Conservation (phyloP, 768 basidiomycete species). For the Boletus reticulatus region DNA sequence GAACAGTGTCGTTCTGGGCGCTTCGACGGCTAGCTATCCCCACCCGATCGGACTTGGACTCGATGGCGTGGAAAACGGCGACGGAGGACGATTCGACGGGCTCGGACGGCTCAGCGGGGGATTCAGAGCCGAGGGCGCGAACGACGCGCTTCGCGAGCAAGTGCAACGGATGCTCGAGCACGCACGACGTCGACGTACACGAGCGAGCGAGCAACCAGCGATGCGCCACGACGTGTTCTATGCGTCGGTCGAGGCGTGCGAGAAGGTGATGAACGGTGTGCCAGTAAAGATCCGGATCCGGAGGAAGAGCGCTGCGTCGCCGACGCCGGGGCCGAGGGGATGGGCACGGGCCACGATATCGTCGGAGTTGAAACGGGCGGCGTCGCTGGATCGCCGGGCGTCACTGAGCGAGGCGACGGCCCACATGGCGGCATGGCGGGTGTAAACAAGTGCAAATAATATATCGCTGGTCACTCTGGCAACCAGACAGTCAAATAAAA, state of each 20-base stretch:
- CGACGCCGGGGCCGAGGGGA: conserved; percentile 13
- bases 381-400: conserved; percentile 25
- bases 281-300: conserved; percentile 14
- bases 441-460: conserved; percentile 22
- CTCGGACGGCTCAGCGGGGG: conserved; percentile 29
- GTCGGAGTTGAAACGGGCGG: conserved; percentile 29
- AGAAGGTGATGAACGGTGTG: neutral
- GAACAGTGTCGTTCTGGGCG: neutral
- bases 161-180: conserved; percentile 23
- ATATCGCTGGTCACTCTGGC: neutral
- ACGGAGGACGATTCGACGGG: conserved; percentile 28
- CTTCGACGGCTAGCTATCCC: neutral
- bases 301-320: conserved; percentile 17
- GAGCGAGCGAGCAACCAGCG: conserved; percentile 16
- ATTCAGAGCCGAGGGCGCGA: conserved; percentile 8
- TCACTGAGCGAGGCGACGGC: conserved; percentile 10
- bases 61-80: conserved; percentile 22
- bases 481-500: neutral
- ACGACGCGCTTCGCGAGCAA: conserved; percentile 17
- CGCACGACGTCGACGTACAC: conserved; percentile 17
- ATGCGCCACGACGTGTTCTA: conserved; percentile 31
- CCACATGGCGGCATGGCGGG: conserved; percentile 17
- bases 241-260: conserved; percentile 8
- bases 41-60: conserved; percentile 25
- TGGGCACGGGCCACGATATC: conserved; percentile 27